Base-by-base conservation (phyloP, 179 eudicot species). In the Silene vulgaris region DNA sequence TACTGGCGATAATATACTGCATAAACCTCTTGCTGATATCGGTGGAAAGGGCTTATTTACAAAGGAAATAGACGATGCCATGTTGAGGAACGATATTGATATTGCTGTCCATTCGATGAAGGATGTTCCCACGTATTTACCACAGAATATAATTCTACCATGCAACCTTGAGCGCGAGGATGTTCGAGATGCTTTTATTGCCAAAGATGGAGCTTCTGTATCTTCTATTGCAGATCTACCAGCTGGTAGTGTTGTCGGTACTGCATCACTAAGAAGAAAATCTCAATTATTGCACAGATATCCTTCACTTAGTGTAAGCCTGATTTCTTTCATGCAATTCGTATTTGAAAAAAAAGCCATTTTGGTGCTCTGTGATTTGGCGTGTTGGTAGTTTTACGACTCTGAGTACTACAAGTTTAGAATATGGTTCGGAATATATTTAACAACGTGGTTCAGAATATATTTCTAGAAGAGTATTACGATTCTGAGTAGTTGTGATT, bases 51-150 rank as follows among this genome's bases (percentile, higher is more conserved):
- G 98, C 62, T 82, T 94, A 77, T 94, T 94, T 79, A 94, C 98
- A 7, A 94, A 94, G 83, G 98, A 94, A 84, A 89, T 94, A 69
- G 98, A 94, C 16, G 97, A 94, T 76, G 97, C 98, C 23, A 92
- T 94, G 60, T 71, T 94, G 74, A 92, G 88, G 80, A 82, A 80
- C 66, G 97, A 92, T 2, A 90, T 94, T 17, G 98, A 94, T 74
- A 94, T 94, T 78, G 98, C 98, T 84, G 98, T 94, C 9, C 98
- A 94, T 81, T 94, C 98, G 56, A 94, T 94, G 98, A 94, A 94
- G 82, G 98, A 94, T 84, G 98, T 94, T 63, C 98, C 98, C n/a
- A 94, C 98, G 3, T 94, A 92, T 89, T 86, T 94, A 63, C 98
- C 98, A 0, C 90, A 90, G 17, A 88, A 85, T 75, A 94, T 89